Evolutionary conservation across 768 basidiomycete species (phyloP).

Genomic region (Krasilnikovozyma curviuscula): DNA sequence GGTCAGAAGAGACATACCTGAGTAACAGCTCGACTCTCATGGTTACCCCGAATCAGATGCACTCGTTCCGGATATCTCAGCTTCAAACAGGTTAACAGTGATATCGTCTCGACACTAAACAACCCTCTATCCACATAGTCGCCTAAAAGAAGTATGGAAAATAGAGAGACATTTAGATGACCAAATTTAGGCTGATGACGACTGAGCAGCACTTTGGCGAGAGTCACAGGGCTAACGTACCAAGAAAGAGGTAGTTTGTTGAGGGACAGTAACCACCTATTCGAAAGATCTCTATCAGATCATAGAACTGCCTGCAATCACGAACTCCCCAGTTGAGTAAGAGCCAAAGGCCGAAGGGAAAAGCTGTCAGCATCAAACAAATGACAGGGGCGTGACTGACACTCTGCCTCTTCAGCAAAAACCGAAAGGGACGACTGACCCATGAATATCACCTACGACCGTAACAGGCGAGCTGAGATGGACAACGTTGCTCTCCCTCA

Average conservation of each 20-base stretch:
- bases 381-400: neutral
- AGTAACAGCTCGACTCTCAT: constrained; percentile 92
- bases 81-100: constrained; percentile 87
- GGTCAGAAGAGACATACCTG: constrained; percentile 46
- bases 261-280: constrained; percentile 93
- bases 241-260: constrained; percentile 95
- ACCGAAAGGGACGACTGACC: constrained; percentile 38
- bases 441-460: constrained; percentile 97
- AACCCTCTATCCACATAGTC: constrained; percentile 97
- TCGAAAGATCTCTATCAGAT: constrained; percentile 94
- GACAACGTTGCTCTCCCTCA: constrained; percentile 96
- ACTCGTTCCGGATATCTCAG: constrained; percentile 90
- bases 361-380: too few relatives aligned
- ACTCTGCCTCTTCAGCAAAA: constrained; percentile 2
- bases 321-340: too few relatives aligned
- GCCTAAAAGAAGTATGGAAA: constrained; percentile 34
- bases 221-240: constrained; percentile 42
- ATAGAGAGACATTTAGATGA: neutral
- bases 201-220: too few relatives aligned
- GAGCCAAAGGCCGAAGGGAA: too few relatives aligned
- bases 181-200: too few relatives aligned
- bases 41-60: constrained; percentile 91
- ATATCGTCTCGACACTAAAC: constrained; percentile 97
- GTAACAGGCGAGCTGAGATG: constrained; percentile 93
- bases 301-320: constrained; percentile 98